A percentile compares a stretch with the other conserved stretches of the same genome.
Conservation (phyloP, 345 rosid genomes). For the Trapa bicornis region DNA sequence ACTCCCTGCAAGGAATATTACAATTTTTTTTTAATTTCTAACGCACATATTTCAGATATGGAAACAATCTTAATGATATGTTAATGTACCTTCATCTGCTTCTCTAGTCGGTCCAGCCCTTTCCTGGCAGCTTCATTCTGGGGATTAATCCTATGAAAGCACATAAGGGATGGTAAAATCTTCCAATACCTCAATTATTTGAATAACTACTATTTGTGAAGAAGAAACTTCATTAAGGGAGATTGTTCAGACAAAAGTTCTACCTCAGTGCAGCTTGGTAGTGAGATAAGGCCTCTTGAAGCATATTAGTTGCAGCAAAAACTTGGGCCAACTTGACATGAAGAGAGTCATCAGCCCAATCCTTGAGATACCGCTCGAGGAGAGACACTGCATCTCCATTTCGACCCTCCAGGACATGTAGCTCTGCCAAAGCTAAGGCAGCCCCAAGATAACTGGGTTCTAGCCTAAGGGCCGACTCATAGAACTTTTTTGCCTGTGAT, state of each 20-base stretch:
- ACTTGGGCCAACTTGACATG: slow-evolving; percentile 97
- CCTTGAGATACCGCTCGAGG: slow-evolving; percentile 91
- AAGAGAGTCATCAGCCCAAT: slow-evolving; percentile 97
- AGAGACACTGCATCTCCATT: slow-evolving; percentile 85
- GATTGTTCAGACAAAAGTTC: background rate
- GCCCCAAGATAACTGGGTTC: slow-evolving; percentile 97
- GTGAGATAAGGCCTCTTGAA: slow-evolving; percentile 77
- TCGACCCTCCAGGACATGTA: slow-evolving; percentile 81
- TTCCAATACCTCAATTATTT: background rate
- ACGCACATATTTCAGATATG: background rate
- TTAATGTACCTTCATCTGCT: slow-evolving; percentile 85
- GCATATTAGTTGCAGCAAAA: slow-evolving; percentile 72
- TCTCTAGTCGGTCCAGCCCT: slow-evolving; percentile 94
- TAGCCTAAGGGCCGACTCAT: slow-evolving; percentile 84
- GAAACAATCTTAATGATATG: background rate
- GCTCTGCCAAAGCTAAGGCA: slow-evolving; percentile 91
- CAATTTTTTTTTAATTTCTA: too few relatives aligned
- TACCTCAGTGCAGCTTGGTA: slow-evolving; percentile 90
- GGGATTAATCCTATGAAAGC: slow-evolving; percentile 58
- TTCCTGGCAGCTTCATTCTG: slow-evolving; percentile 89
- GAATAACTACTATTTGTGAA: slow-evolving; percentile 1
- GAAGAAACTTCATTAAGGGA: slow-evolving; percentile 1
- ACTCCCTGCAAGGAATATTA: slow-evolving; percentile 48
- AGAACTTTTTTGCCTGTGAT: slow-evolving; percentile 84
- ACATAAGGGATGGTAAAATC: background rate